phyloP scores from a whole-genome alignment of 345 rosid genomes.

The Citrus cavaleriei region DNA sequence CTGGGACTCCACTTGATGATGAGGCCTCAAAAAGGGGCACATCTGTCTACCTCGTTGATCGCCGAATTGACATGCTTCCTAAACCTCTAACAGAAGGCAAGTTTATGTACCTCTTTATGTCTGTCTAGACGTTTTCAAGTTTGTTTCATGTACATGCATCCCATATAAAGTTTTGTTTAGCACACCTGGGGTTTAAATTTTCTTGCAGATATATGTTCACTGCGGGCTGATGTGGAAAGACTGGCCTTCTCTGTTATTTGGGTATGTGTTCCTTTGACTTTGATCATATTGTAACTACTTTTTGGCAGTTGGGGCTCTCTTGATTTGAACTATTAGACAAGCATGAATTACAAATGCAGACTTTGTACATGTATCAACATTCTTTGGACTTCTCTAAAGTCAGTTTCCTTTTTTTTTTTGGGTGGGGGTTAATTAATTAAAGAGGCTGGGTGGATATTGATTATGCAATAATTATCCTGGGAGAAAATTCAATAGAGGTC shows the following conservation, averaged over 20 bases:
- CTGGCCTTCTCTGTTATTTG: constrained; percentile 98
- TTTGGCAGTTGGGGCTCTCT: background rate
- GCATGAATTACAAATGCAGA: background rate
- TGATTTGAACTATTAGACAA: background rate
- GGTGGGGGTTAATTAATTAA: background rate
- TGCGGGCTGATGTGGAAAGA: constrained; percentile 94
- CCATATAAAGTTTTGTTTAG: background rate
- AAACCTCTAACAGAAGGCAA: constrained; percentile 96
- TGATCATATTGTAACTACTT: background rate
- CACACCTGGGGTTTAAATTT: constrained; percentile 10
- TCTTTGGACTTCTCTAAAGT: background rate
- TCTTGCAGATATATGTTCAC: constrained; percentile 87
- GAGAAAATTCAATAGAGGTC: background rate
- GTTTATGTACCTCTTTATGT: background rate
- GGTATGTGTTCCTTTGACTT: constrained; percentile 41
- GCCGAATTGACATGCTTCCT: constrained; percentile 99
- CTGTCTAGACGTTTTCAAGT: background rate
- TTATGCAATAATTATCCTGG: background rate
- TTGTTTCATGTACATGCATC: constrained; percentile 5
- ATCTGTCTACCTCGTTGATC: constrained; percentile 97
- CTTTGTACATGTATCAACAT: background rate
- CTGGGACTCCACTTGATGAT: constrained; percentile 89
- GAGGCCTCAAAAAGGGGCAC: constrained; percentile 99
- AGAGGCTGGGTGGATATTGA: background rate
- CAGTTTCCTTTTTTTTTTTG: background rate